Percentiles rank a stretch among this genome's conserved stretches.
These are phyloP conservation scores for Penicillium samsonianum DNA, from an alignment of 495 filamentous ascomycete genomes.

Conservation along the genomic window DNA sequence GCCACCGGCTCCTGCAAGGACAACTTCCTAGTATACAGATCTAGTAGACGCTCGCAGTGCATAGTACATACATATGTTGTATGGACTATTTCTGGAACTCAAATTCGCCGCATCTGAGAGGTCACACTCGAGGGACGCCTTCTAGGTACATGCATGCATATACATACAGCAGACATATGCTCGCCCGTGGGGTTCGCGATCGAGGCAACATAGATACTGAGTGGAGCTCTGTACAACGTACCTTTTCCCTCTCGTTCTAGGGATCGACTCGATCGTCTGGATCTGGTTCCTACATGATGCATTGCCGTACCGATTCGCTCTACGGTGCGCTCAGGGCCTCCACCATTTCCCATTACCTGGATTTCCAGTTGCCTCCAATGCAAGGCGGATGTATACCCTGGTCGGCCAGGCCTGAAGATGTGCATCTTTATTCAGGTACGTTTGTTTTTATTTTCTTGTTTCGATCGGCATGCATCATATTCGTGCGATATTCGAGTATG, in stretches of 20 bases:
- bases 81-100: conserved; percentile 27
- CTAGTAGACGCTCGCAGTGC: conserved; percentile 18
- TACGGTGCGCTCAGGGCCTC: conserved; percentile 13
- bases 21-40: conserved; percentile 20
- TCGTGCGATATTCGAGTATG: not conserved
- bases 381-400: conserved; percentile 25
- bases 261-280: not conserved
- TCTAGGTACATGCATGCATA: conserved; percentile 8
- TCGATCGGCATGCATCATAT: conserved; percentile 16
- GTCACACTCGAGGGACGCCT: conserved; percentile 18
- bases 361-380: conserved; percentile 28
- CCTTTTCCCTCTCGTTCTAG: not conserved
- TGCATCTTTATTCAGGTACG: conserved; percentile 31
- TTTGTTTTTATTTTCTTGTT: conserved; percentile 7
- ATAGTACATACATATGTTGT: conserved; percentile 6
- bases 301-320: conserved; percentile 6
- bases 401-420: conserved; percentile 8
- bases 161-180: conserved; percentile 1
- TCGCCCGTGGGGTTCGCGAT: conserved; percentile 25
- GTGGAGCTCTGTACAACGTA: conserved; percentile 2
- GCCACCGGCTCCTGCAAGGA: conserved; percentile 30
- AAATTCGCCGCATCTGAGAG: conserved; percentile 35
- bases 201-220: conserved; percentile 10
- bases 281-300: conserved; percentile 14
- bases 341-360: conserved; percentile 23